A percentile compares a stretch with the other conserved stretches of the same genome.
phyloP scores from a whole-genome alignment of 495 filamentous ascomycete species.

The Penicillium manginii region DNA sequence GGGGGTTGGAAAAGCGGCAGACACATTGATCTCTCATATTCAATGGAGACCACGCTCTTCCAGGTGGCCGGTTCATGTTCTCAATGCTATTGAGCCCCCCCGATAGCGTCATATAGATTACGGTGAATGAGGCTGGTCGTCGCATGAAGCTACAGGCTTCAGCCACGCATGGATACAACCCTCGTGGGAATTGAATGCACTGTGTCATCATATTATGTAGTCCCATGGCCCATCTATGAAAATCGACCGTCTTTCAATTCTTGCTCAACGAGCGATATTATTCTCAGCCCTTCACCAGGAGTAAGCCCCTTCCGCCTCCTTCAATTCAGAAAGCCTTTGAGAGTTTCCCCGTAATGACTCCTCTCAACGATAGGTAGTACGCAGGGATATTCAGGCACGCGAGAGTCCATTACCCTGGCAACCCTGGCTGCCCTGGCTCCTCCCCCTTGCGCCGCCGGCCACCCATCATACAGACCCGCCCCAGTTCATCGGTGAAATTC shows the following conservation, averaged over 20 bases:
- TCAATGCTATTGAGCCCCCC: neutral
- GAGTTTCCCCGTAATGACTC: neutral
- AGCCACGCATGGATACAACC: neutral
- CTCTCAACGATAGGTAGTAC: neutral
- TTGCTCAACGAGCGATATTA: neutral
- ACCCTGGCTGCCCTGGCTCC: slow-evolving; percentile 9
- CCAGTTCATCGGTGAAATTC: neutral
- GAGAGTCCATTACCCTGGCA: slow-evolving; percentile 20
- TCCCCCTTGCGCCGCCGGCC: slow-evolving; percentile 25
- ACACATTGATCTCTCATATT: slow-evolving; percentile 6
- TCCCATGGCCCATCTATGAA: neutral
- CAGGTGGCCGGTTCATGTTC: neutral
- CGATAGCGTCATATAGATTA: neutral
- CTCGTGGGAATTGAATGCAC: slow-evolving; percentile 1
- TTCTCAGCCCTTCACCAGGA: neutral
- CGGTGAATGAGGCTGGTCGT: neutral
- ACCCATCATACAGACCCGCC: neutral
- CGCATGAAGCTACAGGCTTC: neutral
- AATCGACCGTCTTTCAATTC: neutral
- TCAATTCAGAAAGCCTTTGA: neutral
- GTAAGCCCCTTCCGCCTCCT: neutral
- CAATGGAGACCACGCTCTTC: neutral
- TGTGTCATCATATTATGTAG: neutral
- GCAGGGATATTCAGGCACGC: slow-evolving; percentile 22
- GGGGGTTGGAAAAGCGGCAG: slow-evolving; percentile 3